Conservation (phyloP, 768 basidiomycete genomes). For the Boletus reticulatus region DNA sequence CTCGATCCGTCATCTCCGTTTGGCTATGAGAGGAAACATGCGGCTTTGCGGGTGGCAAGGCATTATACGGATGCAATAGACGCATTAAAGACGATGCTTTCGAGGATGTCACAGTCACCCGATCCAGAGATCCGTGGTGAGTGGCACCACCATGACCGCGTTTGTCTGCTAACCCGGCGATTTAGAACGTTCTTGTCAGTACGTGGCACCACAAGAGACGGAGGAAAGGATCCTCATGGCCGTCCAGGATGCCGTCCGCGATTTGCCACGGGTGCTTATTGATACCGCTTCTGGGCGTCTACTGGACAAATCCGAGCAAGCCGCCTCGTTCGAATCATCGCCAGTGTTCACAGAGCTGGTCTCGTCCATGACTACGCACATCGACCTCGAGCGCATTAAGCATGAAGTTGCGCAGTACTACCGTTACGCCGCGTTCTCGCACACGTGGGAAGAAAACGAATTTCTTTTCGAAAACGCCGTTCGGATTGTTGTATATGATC, state of each 20-base stretch:
- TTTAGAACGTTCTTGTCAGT: neutral
- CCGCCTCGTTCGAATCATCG: neutral
- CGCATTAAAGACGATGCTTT: neutral
- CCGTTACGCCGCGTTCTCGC: neutral
- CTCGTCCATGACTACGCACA: neutral
- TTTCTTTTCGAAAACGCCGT: neutral
- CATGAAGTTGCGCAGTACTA: neutral
- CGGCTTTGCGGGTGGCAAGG: neutral
- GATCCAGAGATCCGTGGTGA: neutral
- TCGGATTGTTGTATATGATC: neutral
- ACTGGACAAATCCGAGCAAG: neutral
- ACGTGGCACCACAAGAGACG: neutral
- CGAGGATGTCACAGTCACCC: neutral
- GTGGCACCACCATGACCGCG: neutral
- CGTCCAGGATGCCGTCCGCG: neutral
- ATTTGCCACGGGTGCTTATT: neutral
- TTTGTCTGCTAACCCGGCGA: neutral
- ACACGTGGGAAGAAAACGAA: neutral
- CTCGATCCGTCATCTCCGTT: neutral
- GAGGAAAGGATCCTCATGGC: neutral
- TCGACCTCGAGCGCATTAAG: neutral
- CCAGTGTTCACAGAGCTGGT: neutral
- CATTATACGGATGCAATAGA: neutral
- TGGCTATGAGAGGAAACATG: neutral
- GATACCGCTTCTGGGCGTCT: neutral